A percentile compares a stretch with the other conserved stretches of the same genome.
These are phyloP conservation scores for Hypoxylon rubiginosum DNA, from an alignment of 2,329 filamentous ascomycete species.

Conservation along the genomic window DNA sequence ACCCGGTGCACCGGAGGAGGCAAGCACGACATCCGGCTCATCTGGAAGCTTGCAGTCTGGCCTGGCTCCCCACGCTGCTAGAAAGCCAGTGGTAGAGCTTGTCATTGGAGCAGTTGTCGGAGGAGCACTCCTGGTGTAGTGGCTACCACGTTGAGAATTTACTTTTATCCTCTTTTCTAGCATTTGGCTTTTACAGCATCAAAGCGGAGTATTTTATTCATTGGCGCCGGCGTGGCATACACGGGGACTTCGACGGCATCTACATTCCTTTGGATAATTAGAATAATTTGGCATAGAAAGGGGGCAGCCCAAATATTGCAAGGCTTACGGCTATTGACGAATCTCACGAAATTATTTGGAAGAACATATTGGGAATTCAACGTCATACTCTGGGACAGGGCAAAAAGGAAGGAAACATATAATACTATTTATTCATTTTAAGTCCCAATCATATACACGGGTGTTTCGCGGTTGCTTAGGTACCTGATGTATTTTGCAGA, in stretches of 20 bases:
- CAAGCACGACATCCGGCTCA: conserved; percentile 35
- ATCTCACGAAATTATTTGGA: conserved; percentile 24
- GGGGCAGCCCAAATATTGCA: conserved; percentile 15
- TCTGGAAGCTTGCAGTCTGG: conserved; percentile 48
- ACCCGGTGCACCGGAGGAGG: conserved; percentile 37
- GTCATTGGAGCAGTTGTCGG: conserved; percentile 47
- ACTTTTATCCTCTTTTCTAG: conserved; percentile 5
- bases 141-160: conserved; percentile 6
- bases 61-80: conserved; percentile 27
- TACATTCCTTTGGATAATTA: conserved; percentile 45
- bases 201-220: conserved; percentile 30
- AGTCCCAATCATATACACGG: background rate
- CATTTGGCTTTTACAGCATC: conserved; percentile 36
- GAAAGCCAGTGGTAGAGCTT: conserved; percentile 39
- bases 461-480: background rate
- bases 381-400: background rate
- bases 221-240: conserved; percentile 40
- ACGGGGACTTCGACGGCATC: conserved; percentile 40
- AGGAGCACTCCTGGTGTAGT: conserved; percentile 41
- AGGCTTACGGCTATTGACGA: conserved; percentile 21
- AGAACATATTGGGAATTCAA: conserved; percentile 3
- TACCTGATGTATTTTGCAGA: too few relatives aligned
- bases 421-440: background rate
- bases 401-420: background rate
- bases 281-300: conserved; percentile 42